Evolutionary conservation across 2,329 filamentous ascomycete genomes (phyloP).

Genomic region (Dactylellina drechsleri): DNA sequence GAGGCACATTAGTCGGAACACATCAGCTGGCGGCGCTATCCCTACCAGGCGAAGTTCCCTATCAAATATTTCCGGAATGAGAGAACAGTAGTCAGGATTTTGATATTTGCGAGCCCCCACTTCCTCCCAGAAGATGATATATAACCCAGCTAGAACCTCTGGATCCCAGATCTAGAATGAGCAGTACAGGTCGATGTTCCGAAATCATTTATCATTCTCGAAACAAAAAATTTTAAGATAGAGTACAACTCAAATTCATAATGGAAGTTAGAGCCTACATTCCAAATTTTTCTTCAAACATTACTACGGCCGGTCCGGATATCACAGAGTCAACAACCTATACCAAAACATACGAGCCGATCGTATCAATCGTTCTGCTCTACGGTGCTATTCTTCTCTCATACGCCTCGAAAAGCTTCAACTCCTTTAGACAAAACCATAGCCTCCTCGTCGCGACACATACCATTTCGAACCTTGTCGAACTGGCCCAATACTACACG

Average conservation of each 20-base stretch:
- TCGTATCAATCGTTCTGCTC: constrained; percentile 19
- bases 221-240: too few species aligned
- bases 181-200: too few species aligned
- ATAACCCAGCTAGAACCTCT: too few species aligned
- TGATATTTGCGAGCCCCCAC: too few species aligned
- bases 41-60: constrained; percentile 2
- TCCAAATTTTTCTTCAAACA: constrained; percentile 9
- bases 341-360: constrained; percentile 29
- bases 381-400: constrained; percentile 24
- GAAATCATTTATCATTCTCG: too few species aligned
- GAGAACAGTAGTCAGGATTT: too few species aligned
- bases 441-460: constrained; percentile 11
- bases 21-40: background rate
- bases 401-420: constrained; percentile 32
- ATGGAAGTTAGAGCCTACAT: background rate
- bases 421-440: constrained; percentile 32
- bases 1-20: constrained; percentile 3
- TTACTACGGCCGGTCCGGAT: background rate
- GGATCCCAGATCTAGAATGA: too few species aligned
- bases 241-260: too few species aligned
- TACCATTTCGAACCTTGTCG: constrained; percentile 22
- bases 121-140: too few species aligned
- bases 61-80: background rate
- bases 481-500: constrained; percentile 29
- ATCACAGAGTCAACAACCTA: background rate